Conservation (phyloP, 768 basidiomycete species). For the Naganishia kalamii region DNA sequence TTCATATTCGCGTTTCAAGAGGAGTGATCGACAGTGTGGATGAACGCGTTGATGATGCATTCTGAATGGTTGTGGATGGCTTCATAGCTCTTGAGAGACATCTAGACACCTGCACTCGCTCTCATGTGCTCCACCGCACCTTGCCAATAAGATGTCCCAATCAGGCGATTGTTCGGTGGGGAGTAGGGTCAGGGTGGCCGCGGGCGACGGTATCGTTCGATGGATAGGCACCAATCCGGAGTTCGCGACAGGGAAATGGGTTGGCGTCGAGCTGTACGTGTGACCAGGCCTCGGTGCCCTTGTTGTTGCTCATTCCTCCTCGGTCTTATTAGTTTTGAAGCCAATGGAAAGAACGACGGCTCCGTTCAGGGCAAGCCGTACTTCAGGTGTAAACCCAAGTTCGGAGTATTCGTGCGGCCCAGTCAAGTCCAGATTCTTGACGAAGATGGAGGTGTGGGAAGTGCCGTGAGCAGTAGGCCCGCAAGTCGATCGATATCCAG, state of each 20-base stretch:
- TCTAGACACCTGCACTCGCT: background rate
- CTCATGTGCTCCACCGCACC: no score
- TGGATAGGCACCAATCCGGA: conserved; percentile 71
- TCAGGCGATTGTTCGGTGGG: conserved; percentile 52
- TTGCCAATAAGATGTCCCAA: conserved; percentile 30
- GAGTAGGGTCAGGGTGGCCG: conserved; percentile 69
- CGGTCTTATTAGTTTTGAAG: conserved; percentile 31
- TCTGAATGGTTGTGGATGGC: background rate
- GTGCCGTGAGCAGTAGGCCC: background rate
- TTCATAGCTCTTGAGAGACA: background rate
- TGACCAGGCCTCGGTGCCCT: background rate
- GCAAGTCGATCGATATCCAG: background rate
- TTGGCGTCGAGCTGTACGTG: conserved; percentile 75
- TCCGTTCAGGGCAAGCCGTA: conserved; percentile 70
- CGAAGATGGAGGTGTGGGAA: background rate
- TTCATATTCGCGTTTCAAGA: conserved; percentile 17
- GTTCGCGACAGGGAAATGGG: conserved; percentile 87
- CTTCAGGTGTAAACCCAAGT: conserved; percentile 66
- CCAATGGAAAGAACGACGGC: conserved; percentile 93
- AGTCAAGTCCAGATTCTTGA: conserved; percentile 66
- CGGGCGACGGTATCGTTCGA: conserved; percentile 75
- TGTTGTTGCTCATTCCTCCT: conserved; percentile 43
- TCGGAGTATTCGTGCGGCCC: conserved; percentile 85
- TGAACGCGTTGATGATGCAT: background rate
- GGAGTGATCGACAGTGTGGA: background rate